Evolutionary conservation across 768 basidiomycete genomes (phyloP), one percentile per base, ranked within the genome.

Genomic region (Nidula microcarpa): DNA sequence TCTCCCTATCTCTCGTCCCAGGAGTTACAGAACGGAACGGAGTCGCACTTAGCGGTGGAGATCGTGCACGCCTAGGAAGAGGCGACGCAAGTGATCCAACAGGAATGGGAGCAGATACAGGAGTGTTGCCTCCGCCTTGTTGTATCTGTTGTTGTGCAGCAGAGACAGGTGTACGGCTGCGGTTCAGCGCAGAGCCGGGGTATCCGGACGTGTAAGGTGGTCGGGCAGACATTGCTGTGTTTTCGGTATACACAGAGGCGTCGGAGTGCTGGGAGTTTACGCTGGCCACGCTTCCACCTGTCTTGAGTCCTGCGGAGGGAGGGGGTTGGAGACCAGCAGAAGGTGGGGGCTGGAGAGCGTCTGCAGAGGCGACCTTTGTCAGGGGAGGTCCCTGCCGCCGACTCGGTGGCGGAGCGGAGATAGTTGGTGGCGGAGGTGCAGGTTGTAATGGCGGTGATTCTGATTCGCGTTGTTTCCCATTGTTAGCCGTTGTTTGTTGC

Each of bases 21-120:
- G 55, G 45, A 23, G 36, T 53, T 11, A 33, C 17, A 33, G 30
- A 33, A 23, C 65, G 62, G 35, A 60, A 59, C 23, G 65, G 52
- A 23, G 56, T 57, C 3, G 64, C 61, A 16, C 65, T 67, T 43
- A 66, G 58, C 14, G 68, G 68, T 6, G 71, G 70, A 41, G 67
- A 65, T 36, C 63, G 60, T 51, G 68, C 33, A 49, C 68, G 61
- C 59, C 70, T 60, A 17, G 73, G 59, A 48, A 64, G 59, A 6
- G 70, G 74, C 7, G 75, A 70, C 47, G 65, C 57, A 55, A 67
- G 30, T 50, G 68, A 53, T 48, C 64, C 47, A 53, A 68, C 50
- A 43, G 66, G 55, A 47, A 64, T 46, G 33, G 64, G 70, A 46
- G 56, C 68, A 53, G 53, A 62, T 18, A 65, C 57, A 5, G 51